Evolutionary conservation across 352 stramenopile species (phyloP).

Genomic region (Saprolegnia diclina): DNA sequence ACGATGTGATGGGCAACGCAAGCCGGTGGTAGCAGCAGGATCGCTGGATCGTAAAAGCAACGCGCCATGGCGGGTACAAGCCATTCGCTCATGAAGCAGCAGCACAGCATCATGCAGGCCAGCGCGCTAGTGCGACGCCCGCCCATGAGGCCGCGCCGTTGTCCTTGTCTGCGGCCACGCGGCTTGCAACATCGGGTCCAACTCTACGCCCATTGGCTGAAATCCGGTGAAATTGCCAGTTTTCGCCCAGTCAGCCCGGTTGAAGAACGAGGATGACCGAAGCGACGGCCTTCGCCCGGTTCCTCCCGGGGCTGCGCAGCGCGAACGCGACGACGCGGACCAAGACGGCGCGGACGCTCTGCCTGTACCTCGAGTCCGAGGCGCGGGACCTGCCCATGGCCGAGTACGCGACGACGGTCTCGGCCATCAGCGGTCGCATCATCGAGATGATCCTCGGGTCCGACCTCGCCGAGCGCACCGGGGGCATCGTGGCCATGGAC

Average conservation of each 20-base stretch:
- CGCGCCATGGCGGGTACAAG: too few relatives aligned
- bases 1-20: too few relatives aligned
- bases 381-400: conserved; percentile 76
- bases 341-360: conserved; percentile 64
- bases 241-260: not conserved
- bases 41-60: too few relatives aligned
- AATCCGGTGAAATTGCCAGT: not conserved
- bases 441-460: conserved; percentile 80
- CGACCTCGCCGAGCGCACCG: conserved; percentile 73
- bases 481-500: conserved; percentile 84
- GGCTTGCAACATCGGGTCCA: too few relatives aligned
- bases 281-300: conserved; percentile 40
- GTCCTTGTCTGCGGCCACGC: too few relatives aligned
- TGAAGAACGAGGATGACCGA: conserved; percentile 9
- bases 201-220: not conserved
- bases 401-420: conserved; percentile 83
- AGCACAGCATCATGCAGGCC: too few relatives aligned
- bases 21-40: too few relatives aligned
- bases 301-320: conserved; percentile 68
- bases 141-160: too few relatives aligned
- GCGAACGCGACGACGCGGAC: conserved; percentile 54
- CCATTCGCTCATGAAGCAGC: too few relatives aligned
- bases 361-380: conserved; percentile 81
- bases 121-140: too few relatives aligned
- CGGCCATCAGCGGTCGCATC: conserved; percentile 71